Percentiles rank a stretch among this genome's conserved stretches.
Conservation (phyloP, 345 rosid genomes). For the Melastoma malabathricum region DNA sequence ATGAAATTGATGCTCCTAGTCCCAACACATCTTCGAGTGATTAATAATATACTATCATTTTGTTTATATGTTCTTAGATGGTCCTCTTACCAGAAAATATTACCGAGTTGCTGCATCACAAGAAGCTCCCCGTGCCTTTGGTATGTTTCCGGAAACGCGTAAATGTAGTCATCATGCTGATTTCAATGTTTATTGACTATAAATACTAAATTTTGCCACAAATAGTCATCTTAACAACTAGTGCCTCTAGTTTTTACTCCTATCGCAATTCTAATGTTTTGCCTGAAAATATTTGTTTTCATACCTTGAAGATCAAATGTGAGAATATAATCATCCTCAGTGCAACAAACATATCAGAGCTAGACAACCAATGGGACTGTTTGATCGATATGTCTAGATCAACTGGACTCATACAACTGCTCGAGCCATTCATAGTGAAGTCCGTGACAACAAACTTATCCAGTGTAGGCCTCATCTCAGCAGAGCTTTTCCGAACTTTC, state of each 20-base stretch:
- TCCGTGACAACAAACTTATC: constrained; percentile 36
- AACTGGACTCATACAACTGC: constrained; percentile 28
- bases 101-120: constrained; percentile 83
- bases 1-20: neutral
- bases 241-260: neutral
- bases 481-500: no score
- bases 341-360: constrained; percentile 62
- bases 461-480: constrained; percentile 36
- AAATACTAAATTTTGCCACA: neutral
- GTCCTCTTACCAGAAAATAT: constrained; percentile 93
- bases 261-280: neutral
- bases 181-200: neutral
- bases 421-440: constrained; percentile 44
- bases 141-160: constrained; percentile 26
- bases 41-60: constrained; percentile 13
- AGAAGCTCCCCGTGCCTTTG: constrained; percentile 74
- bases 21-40: neutral
- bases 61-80: constrained; percentile 51
- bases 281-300: neutral
- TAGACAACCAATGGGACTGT: constrained; percentile 78
- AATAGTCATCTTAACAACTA: neutral
- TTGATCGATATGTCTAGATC: constrained; percentile 43
- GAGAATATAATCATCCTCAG: constrained; percentile 61
- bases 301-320: constrained; percentile 60
- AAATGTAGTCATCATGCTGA: neutral